Conservation (phyloP, 1,284 basidiomycete genomes). For the Ganoderma resinaceum region DNA sequence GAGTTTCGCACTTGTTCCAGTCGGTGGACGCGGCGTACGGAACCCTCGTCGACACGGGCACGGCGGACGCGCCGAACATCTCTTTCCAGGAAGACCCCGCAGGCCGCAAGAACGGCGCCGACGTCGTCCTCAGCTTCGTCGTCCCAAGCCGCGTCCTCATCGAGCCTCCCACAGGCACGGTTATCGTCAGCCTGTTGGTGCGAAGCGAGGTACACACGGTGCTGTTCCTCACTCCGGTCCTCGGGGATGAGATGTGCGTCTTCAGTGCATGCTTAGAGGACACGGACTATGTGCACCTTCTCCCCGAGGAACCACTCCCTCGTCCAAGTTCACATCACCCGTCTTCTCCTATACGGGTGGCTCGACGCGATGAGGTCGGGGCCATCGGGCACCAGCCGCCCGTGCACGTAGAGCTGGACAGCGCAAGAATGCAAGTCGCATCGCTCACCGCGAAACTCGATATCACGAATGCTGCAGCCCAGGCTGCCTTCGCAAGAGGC, state of each 20-base stretch:
- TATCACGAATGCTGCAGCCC: conserved; percentile 35
- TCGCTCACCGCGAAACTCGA: conserved; percentile 35
- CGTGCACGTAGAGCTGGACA: conserved; percentile 29
- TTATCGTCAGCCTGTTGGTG: neutral
- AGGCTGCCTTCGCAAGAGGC: conserved; percentile 32
- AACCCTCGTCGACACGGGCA: conserved; percentile 35
- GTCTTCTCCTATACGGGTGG: neutral
- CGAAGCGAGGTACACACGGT: conserved; percentile 29
- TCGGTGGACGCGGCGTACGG: conserved; percentile 44
- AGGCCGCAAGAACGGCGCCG: conserved; percentile 36
- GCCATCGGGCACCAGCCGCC: conserved; percentile 38
- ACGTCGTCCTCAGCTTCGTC: conserved; percentile 7
- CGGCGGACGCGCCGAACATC: conserved; percentile 31
- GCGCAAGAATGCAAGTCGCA: neutral
- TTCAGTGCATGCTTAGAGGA: neutral
- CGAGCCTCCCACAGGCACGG: neutral
- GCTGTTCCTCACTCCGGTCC: conserved; percentile 22
- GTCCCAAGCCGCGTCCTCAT: conserved; percentile 40
- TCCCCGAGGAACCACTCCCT: neutral
- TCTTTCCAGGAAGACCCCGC: conserved; percentile 43
- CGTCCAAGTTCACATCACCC: neutral
- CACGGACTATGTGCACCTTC: neutral
- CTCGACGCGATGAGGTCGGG: neutral
- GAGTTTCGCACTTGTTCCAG: conserved; percentile 38
- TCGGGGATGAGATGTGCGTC: conserved; percentile 32